Evolutionary conservation across 2,329 filamentous ascomycete species (phyloP).

Genomic region (Neofusicoccum cordaticola): DNA sequence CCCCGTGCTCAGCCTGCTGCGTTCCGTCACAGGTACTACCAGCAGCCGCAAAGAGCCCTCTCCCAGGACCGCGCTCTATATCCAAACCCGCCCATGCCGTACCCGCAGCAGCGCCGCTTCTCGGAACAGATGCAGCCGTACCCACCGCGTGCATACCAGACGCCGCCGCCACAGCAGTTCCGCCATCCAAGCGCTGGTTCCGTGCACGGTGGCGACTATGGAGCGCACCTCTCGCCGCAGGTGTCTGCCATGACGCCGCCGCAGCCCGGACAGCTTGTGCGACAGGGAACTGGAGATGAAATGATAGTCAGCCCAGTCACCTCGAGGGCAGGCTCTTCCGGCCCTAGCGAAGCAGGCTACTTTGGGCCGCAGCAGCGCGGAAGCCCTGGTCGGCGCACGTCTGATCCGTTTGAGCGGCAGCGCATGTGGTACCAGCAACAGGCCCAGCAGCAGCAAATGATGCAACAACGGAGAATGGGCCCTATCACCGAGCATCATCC

Average conservation of each 20-base stretch:
- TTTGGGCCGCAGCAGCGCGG: conserved; percentile 13
- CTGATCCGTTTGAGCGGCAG: conserved; percentile 19
- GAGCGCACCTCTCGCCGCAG: not conserved
- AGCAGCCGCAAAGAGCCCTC: not conserved
- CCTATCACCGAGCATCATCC: conserved; percentile 30
- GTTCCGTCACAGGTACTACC: not conserved
- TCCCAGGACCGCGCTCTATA: conserved; percentile 2
- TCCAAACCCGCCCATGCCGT: not conserved
- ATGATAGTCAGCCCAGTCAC: not conserved
- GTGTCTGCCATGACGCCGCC: not conserved
- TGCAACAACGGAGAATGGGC: conserved; percentile 29
- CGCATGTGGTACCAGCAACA: conserved; percentile 20
- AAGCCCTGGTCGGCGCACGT: conserved; percentile 7
- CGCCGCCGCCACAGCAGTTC: not conserved
- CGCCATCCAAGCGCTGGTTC: not conserved
- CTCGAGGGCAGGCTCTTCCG: not conserved
- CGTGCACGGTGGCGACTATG: not conserved
- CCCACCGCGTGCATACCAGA: conserved; percentile 2
- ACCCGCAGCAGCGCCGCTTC: not conserved
- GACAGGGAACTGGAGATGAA: not conserved
- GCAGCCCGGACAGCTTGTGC: not conserved
- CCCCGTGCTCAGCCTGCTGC: not conserved
- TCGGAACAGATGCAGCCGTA: conserved; percentile 8
- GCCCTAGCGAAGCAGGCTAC: not conserved
- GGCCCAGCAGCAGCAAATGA: conserved; percentile 1